Base-by-base conservation (phyloP, 805 yeast species). In the Wickerhamomyces subpelliculosus region DNA sequence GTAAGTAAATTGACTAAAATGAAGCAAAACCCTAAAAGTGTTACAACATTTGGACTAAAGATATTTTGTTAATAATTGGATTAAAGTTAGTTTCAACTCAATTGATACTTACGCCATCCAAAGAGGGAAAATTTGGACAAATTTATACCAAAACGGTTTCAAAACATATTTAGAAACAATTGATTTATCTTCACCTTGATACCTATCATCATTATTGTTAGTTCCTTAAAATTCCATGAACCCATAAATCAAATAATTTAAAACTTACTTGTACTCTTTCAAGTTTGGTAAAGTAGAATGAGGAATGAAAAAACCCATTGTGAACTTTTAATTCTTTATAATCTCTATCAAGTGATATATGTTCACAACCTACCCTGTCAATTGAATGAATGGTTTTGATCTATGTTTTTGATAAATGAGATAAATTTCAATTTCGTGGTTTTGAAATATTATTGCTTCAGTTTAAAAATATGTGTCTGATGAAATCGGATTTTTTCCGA, bases 141-240 rank as follows among this genome's bases (percentile, higher is more conserved):
- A 81, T 43, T 68, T 60, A 37, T 67, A 61, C 93, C 96, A 90
- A 67, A 87, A 89, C 37, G 82, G 85, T 54, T 85, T 87, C 50
- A 89, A 67, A 12, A 88, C 60, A 50, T 77, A 78, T 55, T 79
- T 80, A 11, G 96, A 82, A 20, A 80, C 64, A 30, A 84, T 60
- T 1, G 96, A 87, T 42, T 80, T 80, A 56, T 89, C 97, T 51
- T 83, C 94, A 29, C 87, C 73, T 37, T 78, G 74, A 55, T 84
- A 83, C 52, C 74, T 73, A 42, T 22, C 10, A 22, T 8, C 10
- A 8, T 8, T 8, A 10, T 22, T 22, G 24, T 8, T 22, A 8
- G 24, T 22, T 22, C 8, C 10, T 22, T 10, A 8, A 20, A 30
- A 19, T 19, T 9, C n/a, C 12, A 13, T 9, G n/a, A 25, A 25